Evolutionary conservation across 163 green algal species (phyloP), one percentile per base, ranked within the genome.

Genomic region (Scenedesmus sp.): DNA sequence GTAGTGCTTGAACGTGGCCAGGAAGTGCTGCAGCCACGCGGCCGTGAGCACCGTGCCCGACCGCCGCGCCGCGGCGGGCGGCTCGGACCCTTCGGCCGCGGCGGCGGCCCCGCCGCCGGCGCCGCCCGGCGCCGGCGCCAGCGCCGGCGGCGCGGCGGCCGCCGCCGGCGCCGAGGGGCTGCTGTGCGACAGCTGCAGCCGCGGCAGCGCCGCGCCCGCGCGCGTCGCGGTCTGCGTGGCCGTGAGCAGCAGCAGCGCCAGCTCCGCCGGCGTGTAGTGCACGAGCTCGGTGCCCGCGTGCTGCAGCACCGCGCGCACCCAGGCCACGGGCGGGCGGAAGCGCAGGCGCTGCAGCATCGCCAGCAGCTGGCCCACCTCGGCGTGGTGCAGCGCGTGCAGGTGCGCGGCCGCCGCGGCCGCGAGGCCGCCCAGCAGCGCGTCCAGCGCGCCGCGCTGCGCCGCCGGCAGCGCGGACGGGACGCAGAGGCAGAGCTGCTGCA

Each of bases 1-100:
- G 63, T 44, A 69, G 26, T 20, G 51, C 48, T 75, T 34, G 44
- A 69, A 70, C 0, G 63, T 69, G 28, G 63, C 54, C 63, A 75
- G 65, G 62, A 69, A 75, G 26, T 75, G 74, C 17, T 66, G 47
- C n/a, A 81, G 50, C 73, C 73, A 81, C 51, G 73, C 73, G 28
- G 63, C 54, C 7, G 74, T 75, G 17, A 75, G 34, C 26, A 81
- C 71, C 13, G 58, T 70, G 60, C 51, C 51, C 45, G 29, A 15
- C n/a, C 20, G 5, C 31, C 69, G 13, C 33, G 31, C 28, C 5
- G 53, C 28, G 33, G 17, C 6, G 29, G 7, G 7, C 10, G 39
- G 7, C 39, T 47, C 39, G 31, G 33, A 51, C 33, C 60, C 60
- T 20, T 33, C 4, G 22, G 54, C 51, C 24, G 14, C 56, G 22